Evolutionary conservation across 1,284 basidiomycete species (phyloP), one percentile per base, ranked within the genome.

Genomic region (Cutaneotrichosporon sp.): DNA sequence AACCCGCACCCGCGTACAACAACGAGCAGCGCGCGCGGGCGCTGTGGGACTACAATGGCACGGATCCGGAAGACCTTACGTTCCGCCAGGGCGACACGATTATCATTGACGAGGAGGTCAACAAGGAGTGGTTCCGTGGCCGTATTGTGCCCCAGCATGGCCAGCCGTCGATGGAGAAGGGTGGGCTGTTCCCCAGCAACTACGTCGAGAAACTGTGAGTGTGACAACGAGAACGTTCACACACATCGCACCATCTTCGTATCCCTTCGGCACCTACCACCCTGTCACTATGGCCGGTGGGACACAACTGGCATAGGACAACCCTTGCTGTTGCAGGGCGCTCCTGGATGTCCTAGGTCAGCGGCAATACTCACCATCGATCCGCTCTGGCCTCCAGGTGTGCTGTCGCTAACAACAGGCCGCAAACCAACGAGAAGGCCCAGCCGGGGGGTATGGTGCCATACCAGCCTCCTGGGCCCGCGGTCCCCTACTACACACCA

Each of bases 21-120:
- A 33, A 24, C 11, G 29, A 37, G 19, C 6, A 17, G 47, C 61
- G 63, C 25, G 71, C 66, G 2, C 61, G 60, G 38, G 71, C 71
- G 2, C 52, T 73, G 33, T 73, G 71, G 71, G 71, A 73, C 56
- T 73, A 71, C 54, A 54, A 39, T 32, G 70, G 71, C 16, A 59
- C 60, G 56, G 67, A 67, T 45, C 51, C 61, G 5, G 70, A 70
- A 35, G 71, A 73, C 55, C 58, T 73, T 11, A 54, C 60, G 16
- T 73, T 73, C 59, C 52, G 64, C 37, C 42, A 61, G n/a, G 68
- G 67, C 19, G 71, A 73, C 52, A 64, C 48, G 4, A 59, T 73
- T 43, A 55, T 72, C 22, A 65, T 73, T 27, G 71, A 72, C 53
- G 66, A 72, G 45, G 70, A 73, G 55, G 70, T 73, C 50, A 73